Evolutionary conservation across 768 basidiomycete genomes (phyloP).

Genomic region (Boletus insuetus): DNA sequence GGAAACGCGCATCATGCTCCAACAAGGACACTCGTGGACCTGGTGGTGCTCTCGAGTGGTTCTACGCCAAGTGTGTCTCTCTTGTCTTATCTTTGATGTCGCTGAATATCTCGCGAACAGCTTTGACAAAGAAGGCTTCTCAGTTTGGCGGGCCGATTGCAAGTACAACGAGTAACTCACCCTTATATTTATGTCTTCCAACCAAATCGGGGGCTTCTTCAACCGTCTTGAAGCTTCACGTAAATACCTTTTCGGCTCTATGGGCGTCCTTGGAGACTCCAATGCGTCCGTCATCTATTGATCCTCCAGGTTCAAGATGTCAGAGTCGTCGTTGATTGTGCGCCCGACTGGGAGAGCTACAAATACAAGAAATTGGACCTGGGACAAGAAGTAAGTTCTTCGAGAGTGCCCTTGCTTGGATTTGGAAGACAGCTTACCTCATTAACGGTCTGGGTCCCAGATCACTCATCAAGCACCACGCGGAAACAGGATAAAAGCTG

Average conservation of each 20-base stretch:
- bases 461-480: no score
- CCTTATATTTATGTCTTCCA: conserved; percentile 89
- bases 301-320: conserved; percentile 80
- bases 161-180: conserved; percentile 96
- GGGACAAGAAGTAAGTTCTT: no score
- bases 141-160: conserved; percentile 90
- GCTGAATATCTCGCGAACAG: conserved; percentile 37
- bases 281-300: conserved; percentile 77
- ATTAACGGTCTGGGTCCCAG: no score
- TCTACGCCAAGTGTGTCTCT: conserved; percentile 81
- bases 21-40: conserved; percentile 94
- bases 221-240: conserved; percentile 96
- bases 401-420: no score
- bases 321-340: conserved; percentile 64
- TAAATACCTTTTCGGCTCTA: conserved; percentile 93
- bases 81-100: background rate
- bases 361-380: no score
- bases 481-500: no score
- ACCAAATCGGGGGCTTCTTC: conserved; percentile 95
- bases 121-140: conserved; percentile 87
- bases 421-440: no score
- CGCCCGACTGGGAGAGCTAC: no score
- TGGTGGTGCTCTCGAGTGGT: conserved; percentile 87
- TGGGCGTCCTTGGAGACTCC: conserved; percentile 82
- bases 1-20: conserved; percentile 97